Percentiles rank a stretch among this genome's conserved stretches.
phyloP scores from a whole-genome alignment of 129 eudicot species.

The Flaveria ramosissima region DNA sequence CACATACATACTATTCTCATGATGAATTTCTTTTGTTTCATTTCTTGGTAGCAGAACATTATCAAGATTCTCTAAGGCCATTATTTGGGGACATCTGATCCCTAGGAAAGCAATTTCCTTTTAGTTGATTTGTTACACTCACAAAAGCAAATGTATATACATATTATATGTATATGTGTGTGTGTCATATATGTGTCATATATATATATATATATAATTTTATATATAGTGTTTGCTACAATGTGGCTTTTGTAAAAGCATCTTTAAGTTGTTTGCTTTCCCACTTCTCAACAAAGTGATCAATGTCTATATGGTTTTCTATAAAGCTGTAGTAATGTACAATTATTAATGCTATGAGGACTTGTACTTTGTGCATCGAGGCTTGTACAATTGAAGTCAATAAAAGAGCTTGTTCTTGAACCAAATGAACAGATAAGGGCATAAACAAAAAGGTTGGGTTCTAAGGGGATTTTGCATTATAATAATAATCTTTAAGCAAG shows the following conservation, averaged over 20 bases:
- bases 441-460: slow-evolving; percentile 24
- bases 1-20: background rate
- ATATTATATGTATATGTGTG: background rate
- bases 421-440: slow-evolving; percentile 16
- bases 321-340: background rate
- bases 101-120: slow-evolving; percentile 43
- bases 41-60: slow-evolving; percentile 26
- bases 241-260: slow-evolving; percentile 38
- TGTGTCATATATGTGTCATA: background rate
- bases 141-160: background rate
- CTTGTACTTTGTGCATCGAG: slow-evolving; percentile 9
- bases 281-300: slow-evolving; percentile 41
- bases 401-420: slow-evolving; percentile 17
- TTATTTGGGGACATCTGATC: slow-evolving; percentile 39
- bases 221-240: slow-evolving; percentile 22
- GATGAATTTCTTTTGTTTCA: slow-evolving; percentile 34
- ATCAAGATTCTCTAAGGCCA: slow-evolving; percentile 25
- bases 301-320: slow-evolving; percentile 29
- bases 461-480: slow-evolving; percentile 28
- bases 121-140: slow-evolving; percentile 38
- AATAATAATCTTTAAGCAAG: slow-evolving; percentile 21
- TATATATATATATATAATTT: background rate
- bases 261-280: slow-evolving; percentile 35
- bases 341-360: background rate
- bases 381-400: slow-evolving; percentile 16